phyloP scores from a whole-genome alignment of 495 filamentous ascomycete species.

The Penicillium riverlandense region DNA sequence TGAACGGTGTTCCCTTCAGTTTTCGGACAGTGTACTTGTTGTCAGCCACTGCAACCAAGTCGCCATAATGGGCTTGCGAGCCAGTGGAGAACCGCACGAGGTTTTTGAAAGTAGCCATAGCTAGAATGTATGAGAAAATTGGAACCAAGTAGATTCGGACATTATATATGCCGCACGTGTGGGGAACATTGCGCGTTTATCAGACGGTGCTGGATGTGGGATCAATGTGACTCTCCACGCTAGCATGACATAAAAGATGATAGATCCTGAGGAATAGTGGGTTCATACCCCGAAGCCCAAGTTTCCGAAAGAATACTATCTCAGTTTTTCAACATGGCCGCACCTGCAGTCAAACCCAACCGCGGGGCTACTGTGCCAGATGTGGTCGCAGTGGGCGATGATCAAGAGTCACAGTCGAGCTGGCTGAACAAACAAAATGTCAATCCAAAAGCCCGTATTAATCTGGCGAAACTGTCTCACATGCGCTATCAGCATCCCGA shows the following conservation, averaged over 20 bases:
- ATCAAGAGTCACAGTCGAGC: constrained; percentile 9
- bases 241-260: too few species aligned
- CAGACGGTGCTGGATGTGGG: too few species aligned
- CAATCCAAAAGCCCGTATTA: constrained; percentile 23
- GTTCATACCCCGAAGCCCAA: too few species aligned
- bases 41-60: constrained; percentile 1
- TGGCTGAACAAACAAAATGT: constrained; percentile 28
- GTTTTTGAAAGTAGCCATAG: constrained; percentile 8
- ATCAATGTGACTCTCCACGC: too few species aligned
- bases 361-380: constrained; percentile 25
- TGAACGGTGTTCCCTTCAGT: constrained; percentile 8
- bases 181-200: too few species aligned
- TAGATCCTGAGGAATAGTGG: too few species aligned
- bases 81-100: constrained; percentile 10
- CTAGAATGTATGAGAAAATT: too few species aligned
- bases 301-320: too few species aligned
- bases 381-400: constrained; percentile 18
- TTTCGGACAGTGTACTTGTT: constrained; percentile 6
- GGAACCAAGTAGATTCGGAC: too few species aligned
- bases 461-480: constrained; percentile 27
- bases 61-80: constrained; percentile 8
- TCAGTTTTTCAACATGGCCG: not conserved
- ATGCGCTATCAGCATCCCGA: constrained; percentile 42
- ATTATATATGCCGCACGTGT: too few species aligned
- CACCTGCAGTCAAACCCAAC: constrained; percentile 10